Evolutionary conservation across 108 stramenopile genomes (phyloP).

Genomic region (Nannochloropsis salina): DNA sequence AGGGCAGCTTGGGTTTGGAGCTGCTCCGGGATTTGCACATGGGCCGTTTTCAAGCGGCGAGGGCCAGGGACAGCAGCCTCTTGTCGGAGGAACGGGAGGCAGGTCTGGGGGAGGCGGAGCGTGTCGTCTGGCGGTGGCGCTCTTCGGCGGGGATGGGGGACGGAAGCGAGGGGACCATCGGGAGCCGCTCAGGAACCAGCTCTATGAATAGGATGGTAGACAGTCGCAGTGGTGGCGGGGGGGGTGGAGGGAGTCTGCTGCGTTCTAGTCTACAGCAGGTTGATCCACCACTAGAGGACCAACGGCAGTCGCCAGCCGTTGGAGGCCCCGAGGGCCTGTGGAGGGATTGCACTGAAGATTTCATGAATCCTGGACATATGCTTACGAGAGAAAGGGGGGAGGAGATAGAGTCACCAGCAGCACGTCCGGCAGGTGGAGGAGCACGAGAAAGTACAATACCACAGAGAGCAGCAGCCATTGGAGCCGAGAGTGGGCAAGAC

Average conservation of each 20-base stretch:
- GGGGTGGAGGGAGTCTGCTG: background rate
- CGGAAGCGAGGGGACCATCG: background rate
- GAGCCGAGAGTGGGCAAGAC: background rate
- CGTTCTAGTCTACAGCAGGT: too few species aligned
- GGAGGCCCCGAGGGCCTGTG: too few species aligned
- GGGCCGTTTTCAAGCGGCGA: background rate
- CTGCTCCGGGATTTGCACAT: background rate
- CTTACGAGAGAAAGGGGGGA: background rate
- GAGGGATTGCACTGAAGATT: too few species aligned
- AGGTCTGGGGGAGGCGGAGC: background rate
- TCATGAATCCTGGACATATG: too few species aligned
- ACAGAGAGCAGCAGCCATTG: too few species aligned
- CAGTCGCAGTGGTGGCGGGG: background rate
- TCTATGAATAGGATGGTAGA: too few species aligned
- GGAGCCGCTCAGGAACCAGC: background rate
- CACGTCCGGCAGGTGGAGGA: too few species aligned
- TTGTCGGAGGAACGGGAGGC: background rate
- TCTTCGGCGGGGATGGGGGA: background rate
- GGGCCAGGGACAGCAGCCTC: background rate
- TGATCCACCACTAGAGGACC: too few species aligned
- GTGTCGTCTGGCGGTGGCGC: background rate
- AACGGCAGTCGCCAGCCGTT: too few species aligned
- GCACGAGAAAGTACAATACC: too few species aligned
- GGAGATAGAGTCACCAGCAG: background rate
- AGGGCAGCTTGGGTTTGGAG: background rate